Evolutionary conservation across 495 filamentous ascomycete genomes (phyloP), one percentile per base, ranked within the genome.

Genomic region (Xylaria palmicola): DNA sequence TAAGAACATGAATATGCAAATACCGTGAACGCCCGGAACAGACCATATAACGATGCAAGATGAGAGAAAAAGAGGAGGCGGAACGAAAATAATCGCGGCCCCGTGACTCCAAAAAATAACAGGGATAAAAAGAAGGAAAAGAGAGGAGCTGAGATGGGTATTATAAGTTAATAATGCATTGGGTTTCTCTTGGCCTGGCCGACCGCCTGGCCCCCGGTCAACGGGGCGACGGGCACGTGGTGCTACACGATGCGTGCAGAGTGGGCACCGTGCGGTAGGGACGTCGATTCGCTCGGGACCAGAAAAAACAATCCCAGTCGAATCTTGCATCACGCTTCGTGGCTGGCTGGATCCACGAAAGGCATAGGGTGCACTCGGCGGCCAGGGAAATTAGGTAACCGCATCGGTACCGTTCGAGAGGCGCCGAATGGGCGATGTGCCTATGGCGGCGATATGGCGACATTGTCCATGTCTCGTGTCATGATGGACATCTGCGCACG

Each of bases 401-500:
- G n/a, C n/a, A n/a, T n/a, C n/a, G n/a, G n/a, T n/a, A n/a, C n/a
- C n/a, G n/a, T n/a, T n/a, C n/a, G 9, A 22, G 1, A 17, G 15
- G n/a, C 40, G 41, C 55, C 29, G 22, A n/a, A 29, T 32, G n/a
- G 7, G 4, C 7, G 19, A 29, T 49, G 29, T 26, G 10, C 17
- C 44, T 55, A 63, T 54, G 66, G 71, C 52, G 66, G 71, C 72
- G 70, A 88, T 30, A 90, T 69, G 24, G 79, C 83, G 58, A 88
- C 75, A 45, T 85, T 81, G 60, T 89, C 90, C 67, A 98, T 75
- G 74, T 97, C 93, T 56, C 93, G 80, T 83, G 92, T 88, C 60
- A 97, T 71, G 59, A 90, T 84, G 6, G 89, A 89, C 81, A 96
- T 88, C 76, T 96, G 91, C 7, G 93, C 93, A 43, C 93, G 83